Base-by-base conservation (phyloP, 768 basidiomycete species). In the Podaxis sp. region DNA sequence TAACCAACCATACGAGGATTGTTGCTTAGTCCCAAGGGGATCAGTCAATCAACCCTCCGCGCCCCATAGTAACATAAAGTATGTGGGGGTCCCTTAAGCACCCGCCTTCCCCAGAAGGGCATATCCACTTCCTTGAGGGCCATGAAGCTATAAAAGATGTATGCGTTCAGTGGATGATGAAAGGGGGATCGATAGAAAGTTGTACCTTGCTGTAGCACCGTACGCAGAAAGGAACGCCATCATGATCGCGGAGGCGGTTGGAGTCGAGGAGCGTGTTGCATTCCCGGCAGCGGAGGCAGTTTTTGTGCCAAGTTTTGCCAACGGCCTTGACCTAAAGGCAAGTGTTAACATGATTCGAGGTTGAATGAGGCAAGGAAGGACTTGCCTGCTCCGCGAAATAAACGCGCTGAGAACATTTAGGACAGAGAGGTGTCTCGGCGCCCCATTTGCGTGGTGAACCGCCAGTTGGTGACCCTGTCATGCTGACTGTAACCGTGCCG, bases 361-460 rank as follows among this genome's bases (percentile, higher is more conserved):
- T 4, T 44, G 15, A 54, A 38, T 17, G 54, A 17, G 24, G 24
- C 22, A 7, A 58, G 44, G 56, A 55, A 48, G 26, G 40, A 44
- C 69, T 12, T 51, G 87, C 90, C 82, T 91, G 90, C 72, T 94
- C 91, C 13, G 92, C 91, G 69, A 94, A 93, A 75, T 90, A 95
- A 10, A 95, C 92, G 56, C 82, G 87, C 80, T 89, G 86, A 40
- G 77, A 78, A 66, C 92, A 95, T 60, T 81, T 80, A 8, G 87
- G 85, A 67, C 92, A 95, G 20, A 70, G 70, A 20, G 91, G 89
- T 7, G 85, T 84, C 22, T 82, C 80, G 24, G 72, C 75, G 38
- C 84, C 86, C 81, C 86, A 88, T 64, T 80, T 78, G 62, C 74
- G 80, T 10, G 78, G 77, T 33, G 80, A 76, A 13, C 73, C 72